Evolutionary conservation across 129 eudicot genomes (phyloP).

Genomic region (Scalesia atractyloides): DNA sequence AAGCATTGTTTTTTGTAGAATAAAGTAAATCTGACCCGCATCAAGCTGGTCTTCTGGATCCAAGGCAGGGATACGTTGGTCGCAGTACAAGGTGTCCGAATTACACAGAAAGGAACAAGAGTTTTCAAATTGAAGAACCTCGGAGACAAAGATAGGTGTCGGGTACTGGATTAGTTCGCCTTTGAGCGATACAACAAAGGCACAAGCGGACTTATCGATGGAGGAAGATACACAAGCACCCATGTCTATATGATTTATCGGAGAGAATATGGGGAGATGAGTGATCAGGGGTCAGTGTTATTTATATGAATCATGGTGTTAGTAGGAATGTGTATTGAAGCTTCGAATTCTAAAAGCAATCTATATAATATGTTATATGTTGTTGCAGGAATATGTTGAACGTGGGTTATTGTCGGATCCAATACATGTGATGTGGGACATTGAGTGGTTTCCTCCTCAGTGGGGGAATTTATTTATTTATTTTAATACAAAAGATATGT

Average conservation of each 20-base stretch:
- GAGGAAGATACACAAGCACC: conserved; percentile 52
- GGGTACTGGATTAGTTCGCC: conserved; percentile 47
- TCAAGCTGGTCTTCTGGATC: conserved; percentile 41
- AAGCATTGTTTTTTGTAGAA: conserved; percentile 49
- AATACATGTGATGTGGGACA: background rate
- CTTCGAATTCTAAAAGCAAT: background rate
- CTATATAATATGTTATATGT: background rate
- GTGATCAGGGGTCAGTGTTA: background rate
- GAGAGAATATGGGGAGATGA: background rate
- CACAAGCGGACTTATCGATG: conserved; percentile 13
- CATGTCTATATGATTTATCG: conserved; percentile 18
- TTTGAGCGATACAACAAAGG: conserved; percentile 36
- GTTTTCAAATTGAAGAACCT: conserved; percentile 36
- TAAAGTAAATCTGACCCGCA: conserved; percentile 61
- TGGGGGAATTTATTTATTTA: too few relatives aligned
- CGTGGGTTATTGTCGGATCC: conserved; percentile 2
- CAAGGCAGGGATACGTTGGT: conserved; percentile 45
- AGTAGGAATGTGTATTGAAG: background rate
- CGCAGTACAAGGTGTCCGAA: conserved; percentile 57
- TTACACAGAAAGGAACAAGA: conserved; percentile 53
- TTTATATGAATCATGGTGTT: background rate
- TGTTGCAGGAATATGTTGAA: background rate
- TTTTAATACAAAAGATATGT: too few relatives aligned
- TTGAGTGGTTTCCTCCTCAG: too few relatives aligned
- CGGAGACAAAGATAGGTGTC: conserved; percentile 42